phyloP scores from a whole-genome alignment of 2,329 filamentous ascomycete species.

The Hypoxylon sp. region DNA sequence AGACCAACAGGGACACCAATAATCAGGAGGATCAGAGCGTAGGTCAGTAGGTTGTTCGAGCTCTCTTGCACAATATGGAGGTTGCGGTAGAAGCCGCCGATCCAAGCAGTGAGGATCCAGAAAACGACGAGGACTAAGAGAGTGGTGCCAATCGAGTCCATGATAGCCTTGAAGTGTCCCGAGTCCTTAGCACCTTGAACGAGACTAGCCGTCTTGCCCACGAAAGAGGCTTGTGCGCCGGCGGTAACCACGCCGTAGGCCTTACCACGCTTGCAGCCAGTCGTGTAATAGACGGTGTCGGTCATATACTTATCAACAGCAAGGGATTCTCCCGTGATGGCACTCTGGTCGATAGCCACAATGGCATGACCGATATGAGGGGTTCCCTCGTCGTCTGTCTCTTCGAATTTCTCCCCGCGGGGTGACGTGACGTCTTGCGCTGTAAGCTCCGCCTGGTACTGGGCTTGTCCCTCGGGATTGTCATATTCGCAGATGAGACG shows the following conservation, averaged over 20 bases:
- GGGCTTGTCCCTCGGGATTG: conserved; percentile 73
- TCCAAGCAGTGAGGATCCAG: conserved; percentile 78
- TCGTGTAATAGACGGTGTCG: conserved; percentile 79
- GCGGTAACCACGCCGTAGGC: conserved; percentile 73
- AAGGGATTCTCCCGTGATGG: conserved; percentile 80
- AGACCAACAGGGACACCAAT: conserved; percentile 81
- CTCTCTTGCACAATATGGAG: conserved; percentile 70
- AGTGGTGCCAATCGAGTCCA: conserved; percentile 79
- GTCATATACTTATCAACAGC: conserved; percentile 80
- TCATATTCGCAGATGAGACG: conserved; percentile 78
- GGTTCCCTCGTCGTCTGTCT: conserved; percentile 68
- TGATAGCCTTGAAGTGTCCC: conserved; percentile 82
- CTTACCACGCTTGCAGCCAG: conserved; percentile 81
- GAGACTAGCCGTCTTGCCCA: conserved; percentile 77
- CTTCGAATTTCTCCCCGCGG: conserved; percentile 71
- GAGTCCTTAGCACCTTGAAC: conserved; percentile 77
- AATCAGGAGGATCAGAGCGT: conserved; percentile 75
- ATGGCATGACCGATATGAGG: conserved; percentile 72
- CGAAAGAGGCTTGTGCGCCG: conserved; percentile 76
- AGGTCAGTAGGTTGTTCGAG: conserved; percentile 72
- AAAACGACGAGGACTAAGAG: conserved; percentile 78
- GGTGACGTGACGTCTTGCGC: conserved; percentile 63
- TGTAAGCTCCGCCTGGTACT: conserved; percentile 74
- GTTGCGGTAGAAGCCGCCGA: conserved; percentile 80
- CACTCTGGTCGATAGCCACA: conserved; percentile 78